phyloP scores from a whole-genome alignment of 768 basidiomycete genomes.

The Lenzites betulinus region DNA sequence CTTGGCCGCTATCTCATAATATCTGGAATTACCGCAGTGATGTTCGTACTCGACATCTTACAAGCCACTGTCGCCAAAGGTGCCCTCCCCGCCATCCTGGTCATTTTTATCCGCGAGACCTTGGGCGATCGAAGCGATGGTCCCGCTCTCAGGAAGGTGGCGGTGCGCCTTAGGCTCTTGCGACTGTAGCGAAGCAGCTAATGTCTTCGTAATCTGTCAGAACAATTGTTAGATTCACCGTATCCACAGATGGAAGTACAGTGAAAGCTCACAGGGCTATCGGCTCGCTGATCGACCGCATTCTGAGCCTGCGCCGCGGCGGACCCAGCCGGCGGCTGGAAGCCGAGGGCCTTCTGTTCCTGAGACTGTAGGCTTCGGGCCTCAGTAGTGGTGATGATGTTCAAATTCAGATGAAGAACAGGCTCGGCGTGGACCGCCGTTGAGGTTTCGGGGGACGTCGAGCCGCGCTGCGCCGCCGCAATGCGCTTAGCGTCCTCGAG shows the following conservation, averaged over 20 bases:
- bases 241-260: neutral
- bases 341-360: constrained; percentile 30
- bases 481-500: constrained; percentile 26
- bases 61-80: neutral
- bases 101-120: constrained; percentile 26
- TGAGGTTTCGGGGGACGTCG: neutral
- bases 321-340: constrained; percentile 27
- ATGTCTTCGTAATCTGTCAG: constrained; percentile 18
- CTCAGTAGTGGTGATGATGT: constrained; percentile 23
- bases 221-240: neutral
- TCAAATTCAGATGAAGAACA: constrained; percentile 16
- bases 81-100: constrained; percentile 14
- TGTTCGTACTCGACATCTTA: no score
- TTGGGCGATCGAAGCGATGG: constrained; percentile 24
- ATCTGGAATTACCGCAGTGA: no score
- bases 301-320: constrained; percentile 30
- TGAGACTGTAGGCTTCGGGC: constrained; percentile 28
- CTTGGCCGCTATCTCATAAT: no score
- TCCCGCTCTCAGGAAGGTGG: constrained; percentile 25
- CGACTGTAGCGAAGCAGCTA: constrained; percentile 23
- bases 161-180: constrained; percentile 25
- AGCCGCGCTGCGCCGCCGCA: neutral
- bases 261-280: constrained; percentile 15
- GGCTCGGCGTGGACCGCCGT: no score
- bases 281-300: constrained; percentile 19